A percentile compares a stretch with the other conserved stretches of the same genome.
Conservation (phyloP, 2,329 filamentous ascomycete genomes). For the Ustulina deusta region DNA sequence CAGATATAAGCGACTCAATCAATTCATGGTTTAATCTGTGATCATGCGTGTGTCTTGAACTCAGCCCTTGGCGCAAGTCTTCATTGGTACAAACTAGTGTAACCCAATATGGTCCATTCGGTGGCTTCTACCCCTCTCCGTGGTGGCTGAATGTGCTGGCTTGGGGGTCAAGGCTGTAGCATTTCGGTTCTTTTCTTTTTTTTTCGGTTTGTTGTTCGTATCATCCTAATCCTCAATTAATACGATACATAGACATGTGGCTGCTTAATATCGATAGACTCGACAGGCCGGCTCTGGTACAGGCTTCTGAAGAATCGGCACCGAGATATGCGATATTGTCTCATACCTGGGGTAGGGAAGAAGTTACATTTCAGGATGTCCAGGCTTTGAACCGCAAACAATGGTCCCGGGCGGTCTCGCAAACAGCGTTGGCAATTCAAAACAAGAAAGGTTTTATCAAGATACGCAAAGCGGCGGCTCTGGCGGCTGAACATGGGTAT, state of each 20-base stretch:
- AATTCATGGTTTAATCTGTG: no score
- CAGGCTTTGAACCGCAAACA: slow-evolving; percentile 17
- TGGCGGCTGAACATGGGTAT: slow-evolving; percentile 30
- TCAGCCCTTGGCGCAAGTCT: neutral
- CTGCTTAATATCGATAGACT: slow-evolving; percentile 18
- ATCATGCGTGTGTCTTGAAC: no score
- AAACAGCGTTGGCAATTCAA: slow-evolving; percentile 21
- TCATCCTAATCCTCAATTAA: neutral
- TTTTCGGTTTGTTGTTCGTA: neutral
- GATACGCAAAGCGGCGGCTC: slow-evolving; percentile 26
- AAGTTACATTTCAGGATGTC: slow-evolving; percentile 33
- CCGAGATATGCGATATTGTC: slow-evolving; percentile 34
- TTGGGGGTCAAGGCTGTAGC: neutral
- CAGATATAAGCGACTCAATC: no score
- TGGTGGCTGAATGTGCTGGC: neutral
- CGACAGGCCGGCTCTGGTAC: slow-evolving; percentile 20
- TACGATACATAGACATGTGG: slow-evolving; percentile 20
- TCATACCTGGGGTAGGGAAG: slow-evolving; percentile 32
- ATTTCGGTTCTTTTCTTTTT: neutral
- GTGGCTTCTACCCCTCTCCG: neutral
- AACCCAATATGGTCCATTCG: no score
- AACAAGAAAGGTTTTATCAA: slow-evolving; percentile 35
- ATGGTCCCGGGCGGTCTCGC: slow-evolving; percentile 19
- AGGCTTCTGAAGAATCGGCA: slow-evolving; percentile 21
- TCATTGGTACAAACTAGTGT: neutral